Conservation (phyloP, 2,329 filamentous ascomycete genomes). For the Septoria petroselini region DNA sequence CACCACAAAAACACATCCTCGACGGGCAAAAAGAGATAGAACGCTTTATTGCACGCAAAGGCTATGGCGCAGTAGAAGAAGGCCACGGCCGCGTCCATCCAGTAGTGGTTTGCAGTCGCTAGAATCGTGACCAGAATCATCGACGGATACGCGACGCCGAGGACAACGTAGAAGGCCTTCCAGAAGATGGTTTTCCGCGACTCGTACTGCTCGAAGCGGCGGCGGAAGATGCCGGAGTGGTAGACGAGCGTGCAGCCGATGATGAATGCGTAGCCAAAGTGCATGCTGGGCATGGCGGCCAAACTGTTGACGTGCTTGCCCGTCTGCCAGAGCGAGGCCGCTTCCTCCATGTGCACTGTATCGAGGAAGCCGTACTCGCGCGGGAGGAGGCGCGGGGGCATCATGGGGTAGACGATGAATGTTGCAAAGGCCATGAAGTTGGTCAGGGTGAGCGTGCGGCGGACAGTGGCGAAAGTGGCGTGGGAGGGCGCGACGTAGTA, state of each 20-base stretch:
- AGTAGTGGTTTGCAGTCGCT: conserved; percentile 60
- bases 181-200: conserved; percentile 42
- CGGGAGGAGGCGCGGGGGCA: conserved; percentile 50
- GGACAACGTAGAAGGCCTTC: conserved; percentile 45
- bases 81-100: conserved; percentile 52
- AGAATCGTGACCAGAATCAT: conserved; percentile 58
- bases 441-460: conserved; percentile 46
- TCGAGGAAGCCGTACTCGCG: conserved; percentile 44
- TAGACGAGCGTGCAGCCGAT: conserved; percentile 51
- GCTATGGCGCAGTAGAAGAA: conserved; percentile 45
- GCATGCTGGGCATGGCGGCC: conserved; percentile 49
- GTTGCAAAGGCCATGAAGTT: conserved; percentile 52
- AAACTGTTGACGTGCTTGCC: conserved; percentile 47
- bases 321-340: conserved; percentile 44
- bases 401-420: conserved; percentile 51
- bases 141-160: conserved; percentile 53
- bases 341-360: conserved; percentile 45
- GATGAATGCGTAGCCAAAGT: conserved; percentile 53
- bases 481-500: conserved; percentile 56
- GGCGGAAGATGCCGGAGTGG: conserved; percentile 45
- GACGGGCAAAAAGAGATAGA: conserved; percentile 50
- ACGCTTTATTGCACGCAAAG: conserved; percentile 49
- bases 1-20: conserved; percentile 52
- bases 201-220: conserved; percentile 44
- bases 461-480: conserved; percentile 41